Evolutionary conservation across 768 basidiomycete genomes (phyloP), one percentile per base, ranked within the genome.

Genomic region (Tephrocybe sp.): DNA sequence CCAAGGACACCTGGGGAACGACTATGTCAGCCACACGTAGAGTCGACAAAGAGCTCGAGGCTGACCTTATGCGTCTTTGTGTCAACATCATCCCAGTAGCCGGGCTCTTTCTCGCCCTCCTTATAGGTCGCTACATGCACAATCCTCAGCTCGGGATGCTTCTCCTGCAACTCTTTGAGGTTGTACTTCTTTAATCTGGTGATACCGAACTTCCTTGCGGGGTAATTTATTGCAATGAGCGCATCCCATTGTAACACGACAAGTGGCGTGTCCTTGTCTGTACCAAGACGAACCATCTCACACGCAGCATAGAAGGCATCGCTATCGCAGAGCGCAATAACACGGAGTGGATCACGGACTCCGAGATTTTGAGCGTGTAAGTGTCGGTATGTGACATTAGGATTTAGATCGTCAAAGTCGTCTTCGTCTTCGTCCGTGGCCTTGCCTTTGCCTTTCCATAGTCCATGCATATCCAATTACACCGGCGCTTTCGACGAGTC

Each of bases 81-180:
- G 64, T 96, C 86, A 11, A 94, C 83, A 55, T 94, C 78, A n/a
- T 89, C 83, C 86, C 90, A 92, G 65, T 98, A 97, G 1, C 86
- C 87, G 15, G 96, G 92, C 65, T 95, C 87, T 39, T 71, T 71
- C 46, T 89, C 89, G 5, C 92, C 92, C 57, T 92, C 89, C 60
- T 79, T 88, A 69, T 92, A 98, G 9, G 97, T 98, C 15, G 95
- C 94, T 13, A 96, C 93, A 71, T 99, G 96, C 6, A 97, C 87
- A 3, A 92, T 82, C 27, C 82, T 73, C 7, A 98, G 71, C 42
- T 92, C 71, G 0, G 96, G 95, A 64, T 95, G 98, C 55, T 83
- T 81, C 66, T 88, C 84, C 69, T 84, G 77, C 6, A 96, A 92
- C 38, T 95, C 90, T 61, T 84, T 78, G 51, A 85, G 26, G 19